Conservation (phyloP, 2,329 filamentous ascomycete genomes). For the Harringtonia aguacate region DNA sequence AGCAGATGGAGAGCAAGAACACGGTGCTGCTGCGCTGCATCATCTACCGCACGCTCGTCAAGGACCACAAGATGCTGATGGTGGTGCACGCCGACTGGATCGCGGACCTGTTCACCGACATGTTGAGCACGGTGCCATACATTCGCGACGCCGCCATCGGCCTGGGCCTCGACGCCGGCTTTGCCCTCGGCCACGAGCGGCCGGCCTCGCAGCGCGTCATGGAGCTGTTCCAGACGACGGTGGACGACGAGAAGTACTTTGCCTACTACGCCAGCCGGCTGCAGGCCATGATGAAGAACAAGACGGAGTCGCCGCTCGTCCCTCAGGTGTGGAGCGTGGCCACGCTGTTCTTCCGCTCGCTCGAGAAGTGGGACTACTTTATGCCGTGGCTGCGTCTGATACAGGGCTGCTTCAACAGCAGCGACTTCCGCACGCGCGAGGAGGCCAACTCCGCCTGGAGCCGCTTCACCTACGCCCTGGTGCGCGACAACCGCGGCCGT, state of each 20-base stretch:
- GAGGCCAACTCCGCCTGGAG: slow-evolving; percentile 83
- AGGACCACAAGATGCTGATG: slow-evolving; percentile 63
- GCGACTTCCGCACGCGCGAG: slow-evolving; percentile 57
- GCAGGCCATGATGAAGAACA: slow-evolving; percentile 55
- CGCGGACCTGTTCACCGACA: slow-evolving; percentile 67
- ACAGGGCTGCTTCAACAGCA: slow-evolving; percentile 73
- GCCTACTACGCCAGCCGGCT: slow-evolving; percentile 59
- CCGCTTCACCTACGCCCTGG: slow-evolving; percentile 65
- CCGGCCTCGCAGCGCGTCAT: slow-evolving; percentile 55
- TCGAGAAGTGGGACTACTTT: slow-evolving; percentile 62
- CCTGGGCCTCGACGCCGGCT: slow-evolving; percentile 61
- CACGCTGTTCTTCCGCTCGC: slow-evolving; percentile 64
- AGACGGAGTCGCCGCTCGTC: slow-evolving; percentile 52
- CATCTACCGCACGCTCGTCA: slow-evolving; percentile 63
- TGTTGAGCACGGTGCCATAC: slow-evolving; percentile 70
- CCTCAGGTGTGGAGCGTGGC: slow-evolving; percentile 85
- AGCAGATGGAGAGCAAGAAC: slow-evolving; percentile 63
- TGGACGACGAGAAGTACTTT: slow-evolving; percentile 54
- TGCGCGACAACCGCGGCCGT: slow-evolving; percentile 48
- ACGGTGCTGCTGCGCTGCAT: slow-evolving; percentile 66
- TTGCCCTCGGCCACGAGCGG: slow-evolving; percentile 57
- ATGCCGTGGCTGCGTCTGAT: slow-evolving; percentile 67
- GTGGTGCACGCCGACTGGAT: slow-evolving; percentile 66
- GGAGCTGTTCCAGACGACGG: slow-evolving; percentile 47
- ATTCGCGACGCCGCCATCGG: slow-evolving; percentile 64